Evolutionary conservation across 768 basidiomycete genomes (phyloP).

Genomic region (Clitopilus passeckerianus): DNA sequence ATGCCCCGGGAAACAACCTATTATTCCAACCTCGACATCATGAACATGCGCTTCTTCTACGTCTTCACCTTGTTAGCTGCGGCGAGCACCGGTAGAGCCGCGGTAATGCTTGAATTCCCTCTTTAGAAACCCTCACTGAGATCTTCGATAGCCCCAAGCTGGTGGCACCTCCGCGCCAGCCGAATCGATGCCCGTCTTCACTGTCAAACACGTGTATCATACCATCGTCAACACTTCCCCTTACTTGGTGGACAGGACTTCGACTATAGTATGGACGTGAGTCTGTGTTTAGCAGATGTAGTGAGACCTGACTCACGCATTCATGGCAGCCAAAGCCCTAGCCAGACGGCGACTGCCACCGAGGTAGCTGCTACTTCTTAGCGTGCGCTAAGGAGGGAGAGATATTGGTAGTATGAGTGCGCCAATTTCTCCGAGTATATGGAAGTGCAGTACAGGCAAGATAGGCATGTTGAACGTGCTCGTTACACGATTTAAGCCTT

Average conservation of each 20-base stretch:
- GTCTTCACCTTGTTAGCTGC: no score
- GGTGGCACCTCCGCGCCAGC: background rate
- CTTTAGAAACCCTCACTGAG: background rate
- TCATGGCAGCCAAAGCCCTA: background rate
- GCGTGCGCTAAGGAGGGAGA: background rate
- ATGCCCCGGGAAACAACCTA: no score
- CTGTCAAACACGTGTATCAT: constrained; percentile 18
- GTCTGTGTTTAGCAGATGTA: constrained; percentile 1
- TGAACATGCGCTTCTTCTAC: no score
- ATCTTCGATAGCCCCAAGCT: background rate
- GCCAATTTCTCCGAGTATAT: background rate
- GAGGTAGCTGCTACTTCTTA: background rate
- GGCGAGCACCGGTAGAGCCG: no score
- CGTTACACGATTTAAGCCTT: no score
- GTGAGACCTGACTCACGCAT: background rate
- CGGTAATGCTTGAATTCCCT: background rate
- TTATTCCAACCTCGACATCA: no score
- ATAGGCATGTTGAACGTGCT: no score
- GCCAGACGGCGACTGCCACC: background rate
- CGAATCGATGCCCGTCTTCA: constrained; percentile 10
- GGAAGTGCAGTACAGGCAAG: background rate
- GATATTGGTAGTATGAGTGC: background rate
- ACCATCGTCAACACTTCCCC: constrained; percentile 20
- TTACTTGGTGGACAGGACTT: constrained; percentile 21
- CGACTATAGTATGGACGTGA: constrained; percentile 26